phyloP scores from a whole-genome alignment of 2,329 filamentous ascomycete species.

The Chalara sp. region DNA sequence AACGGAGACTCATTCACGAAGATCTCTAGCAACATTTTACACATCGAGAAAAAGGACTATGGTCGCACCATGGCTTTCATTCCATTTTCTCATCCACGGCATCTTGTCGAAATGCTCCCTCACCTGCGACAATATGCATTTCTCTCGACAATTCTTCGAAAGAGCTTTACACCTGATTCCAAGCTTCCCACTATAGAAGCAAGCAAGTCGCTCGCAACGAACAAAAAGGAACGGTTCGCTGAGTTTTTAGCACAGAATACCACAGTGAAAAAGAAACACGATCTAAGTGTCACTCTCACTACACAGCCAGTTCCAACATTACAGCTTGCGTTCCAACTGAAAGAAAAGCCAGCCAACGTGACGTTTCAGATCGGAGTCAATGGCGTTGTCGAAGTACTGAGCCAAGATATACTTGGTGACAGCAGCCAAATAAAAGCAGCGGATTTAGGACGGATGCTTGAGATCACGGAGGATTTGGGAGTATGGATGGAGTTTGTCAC shows the following conservation, averaged over 20 bases:
- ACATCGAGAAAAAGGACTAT: constrained; percentile 67
- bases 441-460: constrained; percentile 36
- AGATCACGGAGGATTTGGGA: constrained; percentile 40
- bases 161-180: constrained; percentile 41
- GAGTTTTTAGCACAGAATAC: constrained; percentile 17
- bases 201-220: constrained; percentile 10
- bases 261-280: too few species aligned
- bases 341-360: constrained; percentile 22
- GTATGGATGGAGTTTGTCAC: constrained; percentile 45
- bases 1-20: constrained; percentile 19
- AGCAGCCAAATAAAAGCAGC: constrained; percentile 18
- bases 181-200: not conserved
- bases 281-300: not conserved
- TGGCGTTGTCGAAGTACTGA: constrained; percentile 23
- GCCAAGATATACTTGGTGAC: constrained; percentile 9
- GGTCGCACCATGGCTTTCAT: constrained; percentile 60
- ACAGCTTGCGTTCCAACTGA: constrained; percentile 22
- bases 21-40: constrained; percentile 53
- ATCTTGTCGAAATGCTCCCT: constrained; percentile 69
- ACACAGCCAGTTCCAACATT: constrained; percentile 23
- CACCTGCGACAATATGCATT: constrained; percentile 70
- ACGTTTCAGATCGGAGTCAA: constrained; percentile 24
- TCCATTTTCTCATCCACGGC: constrained; percentile 71
- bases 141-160: constrained; percentile 56
- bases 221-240: constrained; percentile 21